These are phyloP conservation scores for Glycine latifolia DNA, from an alignment of 306 rosid genomes.

Conservation along the genomic window DNA sequence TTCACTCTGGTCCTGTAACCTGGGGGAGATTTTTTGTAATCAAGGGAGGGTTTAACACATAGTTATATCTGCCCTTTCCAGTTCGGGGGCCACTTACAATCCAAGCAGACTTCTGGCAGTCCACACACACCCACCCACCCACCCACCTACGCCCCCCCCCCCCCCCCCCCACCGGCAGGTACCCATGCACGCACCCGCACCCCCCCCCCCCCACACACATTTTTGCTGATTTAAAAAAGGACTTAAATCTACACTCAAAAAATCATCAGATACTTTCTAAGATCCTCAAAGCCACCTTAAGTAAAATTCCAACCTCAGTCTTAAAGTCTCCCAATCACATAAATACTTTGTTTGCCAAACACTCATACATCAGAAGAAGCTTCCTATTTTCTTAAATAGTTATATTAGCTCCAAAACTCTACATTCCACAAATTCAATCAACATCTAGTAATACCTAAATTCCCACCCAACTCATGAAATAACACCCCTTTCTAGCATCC, in stretches of 20 bases:
- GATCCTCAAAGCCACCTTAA: conserved; percentile 23
- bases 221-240: no score
- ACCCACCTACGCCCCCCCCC: no score
- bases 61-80: no score
- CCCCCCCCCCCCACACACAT: no score
- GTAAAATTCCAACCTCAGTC: not conserved
- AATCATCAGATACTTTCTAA: conserved; percentile 5
- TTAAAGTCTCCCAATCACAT: conserved; percentile 23
- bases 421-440: conserved; percentile 28
- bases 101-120: no score
- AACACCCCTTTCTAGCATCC: not conserved
- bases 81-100: no score
- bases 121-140: no score
- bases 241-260: not conserved
- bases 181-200: no score
- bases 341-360: not conserved
- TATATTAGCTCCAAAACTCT: conserved; percentile 13
- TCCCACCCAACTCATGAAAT: not conserved
- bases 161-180: no score
- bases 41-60: no score
- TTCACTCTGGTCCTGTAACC: no score
- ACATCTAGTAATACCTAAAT: not conserved
- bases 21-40: no score
- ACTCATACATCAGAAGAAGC: conserved; percentile 6
- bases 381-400: not conserved